These are phyloP conservation scores for Babesia gibsoni DNA, from an alignment of 169 alveolate genomes.

Conservation along the genomic window DNA sequence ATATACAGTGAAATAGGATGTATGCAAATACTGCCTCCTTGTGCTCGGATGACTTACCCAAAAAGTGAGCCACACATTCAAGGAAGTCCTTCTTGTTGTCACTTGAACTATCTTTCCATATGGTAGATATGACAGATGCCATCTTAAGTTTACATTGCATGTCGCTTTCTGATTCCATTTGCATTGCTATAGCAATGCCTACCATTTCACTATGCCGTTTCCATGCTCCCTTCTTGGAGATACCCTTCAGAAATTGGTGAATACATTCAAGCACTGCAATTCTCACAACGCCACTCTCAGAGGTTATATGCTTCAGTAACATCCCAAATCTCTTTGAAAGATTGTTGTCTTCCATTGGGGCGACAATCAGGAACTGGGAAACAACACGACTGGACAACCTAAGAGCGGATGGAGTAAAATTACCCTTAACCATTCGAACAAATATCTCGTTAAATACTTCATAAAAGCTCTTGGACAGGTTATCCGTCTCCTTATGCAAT, in stretches of 20 bases:
- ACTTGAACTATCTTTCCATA: slow-evolving; percentile 31
- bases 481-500: neutral
- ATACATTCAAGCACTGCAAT: slow-evolving; percentile 3
- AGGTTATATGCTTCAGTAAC: slow-evolving; percentile 47
- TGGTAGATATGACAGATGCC: slow-evolving; percentile 19
- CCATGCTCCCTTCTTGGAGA: slow-evolving; percentile 42
- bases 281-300: slow-evolving; percentile 33
- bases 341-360: slow-evolving; percentile 50
- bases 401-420: slow-evolving; percentile 20
- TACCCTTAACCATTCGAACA: slow-evolving; percentile 46
- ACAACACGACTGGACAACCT: slow-evolving; percentile 16
- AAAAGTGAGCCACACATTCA: slow-evolving; percentile 49
- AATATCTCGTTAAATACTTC: slow-evolving; percentile 37
- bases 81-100: slow-evolving; percentile 39
- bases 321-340: slow-evolving; percentile 45
- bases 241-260: slow-evolving; percentile 12
- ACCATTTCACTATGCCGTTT: slow-evolving; percentile 51
- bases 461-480: slow-evolving; percentile 7
- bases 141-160: slow-evolving; percentile 34
- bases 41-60: slow-evolving; percentile 7
- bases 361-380: slow-evolving; percentile 10
- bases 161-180: slow-evolving; percentile 23
- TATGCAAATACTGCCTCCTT: slow-evolving; percentile 41
- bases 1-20: slow-evolving; percentile 32
- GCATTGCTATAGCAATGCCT: slow-evolving; percentile 23